These are phyloP conservation scores for Pleurotus tuoliensis DNA, from an alignment of 768 basidiomycete species.

Conservation along the genomic window DNA sequence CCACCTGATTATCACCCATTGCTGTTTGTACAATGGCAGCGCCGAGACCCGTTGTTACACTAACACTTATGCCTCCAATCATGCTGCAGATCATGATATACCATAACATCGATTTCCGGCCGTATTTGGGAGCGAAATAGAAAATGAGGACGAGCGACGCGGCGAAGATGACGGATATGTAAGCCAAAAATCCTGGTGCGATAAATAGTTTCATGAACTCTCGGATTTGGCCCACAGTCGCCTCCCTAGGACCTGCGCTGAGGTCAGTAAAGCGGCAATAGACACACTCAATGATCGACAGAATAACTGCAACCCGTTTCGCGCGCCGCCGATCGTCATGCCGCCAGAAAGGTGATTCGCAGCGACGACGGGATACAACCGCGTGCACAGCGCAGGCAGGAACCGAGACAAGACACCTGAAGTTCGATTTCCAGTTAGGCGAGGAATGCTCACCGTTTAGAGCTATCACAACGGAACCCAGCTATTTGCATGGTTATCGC, in stretches of 20 bases:
- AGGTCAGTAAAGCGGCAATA: neutral
- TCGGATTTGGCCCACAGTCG: conserved; percentile 62
- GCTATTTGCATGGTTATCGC: conserved; percentile 30
- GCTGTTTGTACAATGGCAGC: conserved; percentile 82
- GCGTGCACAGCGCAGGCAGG: no score
- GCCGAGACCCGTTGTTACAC: conserved; percentile 92
- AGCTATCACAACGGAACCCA: conserved; percentile 87
- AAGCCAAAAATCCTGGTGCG: conserved; percentile 78
- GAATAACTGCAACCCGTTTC: conserved; percentile 13
- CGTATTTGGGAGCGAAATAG: conserved; percentile 83
- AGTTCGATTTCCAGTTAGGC: neutral
- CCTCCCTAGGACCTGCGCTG: conserved; percentile 59
- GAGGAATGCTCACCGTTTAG: conserved; percentile 60
- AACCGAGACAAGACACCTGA: no score
- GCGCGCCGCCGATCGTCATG: neutral
- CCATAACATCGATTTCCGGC: conserved; percentile 92
- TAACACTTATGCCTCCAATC: conserved; percentile 94
- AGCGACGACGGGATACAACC: no score
- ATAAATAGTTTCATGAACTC: conserved; percentile 80
- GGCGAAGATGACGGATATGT: conserved; percentile 57
- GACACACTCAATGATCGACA: conserved; percentile 13
- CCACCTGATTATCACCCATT: conserved; percentile 73
- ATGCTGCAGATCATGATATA: conserved; percentile 93
- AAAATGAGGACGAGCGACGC: conserved; percentile 70
- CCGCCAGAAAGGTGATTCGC: no score